These are phyloP conservation scores for Aspergillus arachidicola DNA, from an alignment of 2,329 filamentous ascomycete species.

Conservation along the genomic window DNA sequence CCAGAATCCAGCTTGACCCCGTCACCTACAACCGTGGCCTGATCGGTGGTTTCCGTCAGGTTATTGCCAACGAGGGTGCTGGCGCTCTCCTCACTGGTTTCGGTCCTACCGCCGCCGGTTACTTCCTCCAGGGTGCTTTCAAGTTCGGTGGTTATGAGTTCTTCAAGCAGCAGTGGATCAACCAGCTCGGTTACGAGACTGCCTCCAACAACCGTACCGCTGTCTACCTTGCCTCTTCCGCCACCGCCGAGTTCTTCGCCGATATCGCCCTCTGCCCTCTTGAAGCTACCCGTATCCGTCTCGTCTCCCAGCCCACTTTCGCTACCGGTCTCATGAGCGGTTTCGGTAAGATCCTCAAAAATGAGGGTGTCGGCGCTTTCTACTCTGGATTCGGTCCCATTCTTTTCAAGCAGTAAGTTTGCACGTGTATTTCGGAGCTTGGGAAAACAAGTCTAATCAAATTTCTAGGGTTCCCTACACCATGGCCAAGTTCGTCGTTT, in stretches of 20 bases:
- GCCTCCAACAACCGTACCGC: constrained; percentile 77
- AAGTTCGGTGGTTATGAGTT: constrained; percentile 96
- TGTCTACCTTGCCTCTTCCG: constrained; percentile 73
- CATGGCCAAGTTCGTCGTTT: constrained; percentile 94
- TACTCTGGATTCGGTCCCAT: constrained; percentile 91
- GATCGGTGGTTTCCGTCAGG: constrained; percentile 83
- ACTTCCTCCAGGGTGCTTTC: constrained; percentile 92
- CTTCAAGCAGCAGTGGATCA: constrained; percentile 92
- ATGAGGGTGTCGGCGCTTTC: constrained; percentile 82
- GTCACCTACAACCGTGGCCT: constrained; percentile 85
- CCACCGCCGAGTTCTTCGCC: constrained; percentile 65
- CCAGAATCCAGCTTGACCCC: constrained; percentile 90
- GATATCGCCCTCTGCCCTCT: constrained; percentile 78
- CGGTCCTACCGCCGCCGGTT: constrained; percentile 83
- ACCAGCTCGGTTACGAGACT: constrained; percentile 74
- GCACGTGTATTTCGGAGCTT: neutral
- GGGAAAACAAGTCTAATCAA: neutral
- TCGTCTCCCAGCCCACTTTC: constrained; percentile 85
- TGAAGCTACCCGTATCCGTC: constrained; percentile 90
- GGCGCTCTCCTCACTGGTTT: constrained; percentile 83
- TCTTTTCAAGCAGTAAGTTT: constrained; percentile 75
- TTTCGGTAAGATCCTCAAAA: constrained; percentile 80
- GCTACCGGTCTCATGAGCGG: constrained; percentile 77
- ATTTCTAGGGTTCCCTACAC: constrained; percentile 77
- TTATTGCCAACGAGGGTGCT: constrained; percentile 80